These are phyloP conservation scores for Pseudozyma sp. DNA, from an alignment of 1,284 basidiomycete genomes.

Conservation along the genomic window DNA sequence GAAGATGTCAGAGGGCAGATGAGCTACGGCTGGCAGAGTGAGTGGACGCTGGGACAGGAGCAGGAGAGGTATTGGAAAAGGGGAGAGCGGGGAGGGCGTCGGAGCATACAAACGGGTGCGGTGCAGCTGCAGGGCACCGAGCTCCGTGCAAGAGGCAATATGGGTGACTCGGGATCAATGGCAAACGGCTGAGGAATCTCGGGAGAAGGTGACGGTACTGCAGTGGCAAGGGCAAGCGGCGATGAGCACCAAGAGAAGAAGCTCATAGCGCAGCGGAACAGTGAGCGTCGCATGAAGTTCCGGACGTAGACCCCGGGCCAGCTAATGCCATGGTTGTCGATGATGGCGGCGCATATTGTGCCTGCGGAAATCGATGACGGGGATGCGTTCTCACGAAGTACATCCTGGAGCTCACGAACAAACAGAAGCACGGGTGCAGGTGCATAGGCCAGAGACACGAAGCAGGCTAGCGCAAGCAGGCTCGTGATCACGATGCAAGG, in stretches of 20 bases:
- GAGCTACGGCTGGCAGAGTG: constrained; percentile 1
- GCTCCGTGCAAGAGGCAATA: not conserved
- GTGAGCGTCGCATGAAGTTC: not conserved
- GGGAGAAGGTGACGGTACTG: not conserved
- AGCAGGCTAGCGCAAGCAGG: too few relatives aligned
- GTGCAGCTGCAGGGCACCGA: not conserved
- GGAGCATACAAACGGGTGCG: constrained; percentile 2
- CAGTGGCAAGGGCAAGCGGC: not conserved
- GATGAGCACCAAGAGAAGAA: not conserved
- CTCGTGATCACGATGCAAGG: too few relatives aligned
- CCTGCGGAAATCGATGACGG: too few relatives aligned
- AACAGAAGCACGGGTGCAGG: too few relatives aligned
- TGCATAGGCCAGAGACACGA: too few relatives aligned
- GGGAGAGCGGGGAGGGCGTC: not conserved
- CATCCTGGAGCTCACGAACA: too few relatives aligned
- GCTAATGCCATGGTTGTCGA: too few relatives aligned
- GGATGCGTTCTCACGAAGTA: too few relatives aligned
- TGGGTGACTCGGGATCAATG: constrained; percentile 15
- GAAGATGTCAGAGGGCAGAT: not conserved
- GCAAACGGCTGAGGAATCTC: not conserved
- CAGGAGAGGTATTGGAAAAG: not conserved
- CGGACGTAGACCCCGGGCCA: not conserved
- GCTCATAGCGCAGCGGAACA: not conserved
- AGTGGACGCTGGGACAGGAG: not conserved
- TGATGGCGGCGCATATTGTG: too few relatives aligned